Evolutionary conservation across 306 rosid genomes (phyloP).

Genomic region (Pyrus bretschneideri): DNA sequence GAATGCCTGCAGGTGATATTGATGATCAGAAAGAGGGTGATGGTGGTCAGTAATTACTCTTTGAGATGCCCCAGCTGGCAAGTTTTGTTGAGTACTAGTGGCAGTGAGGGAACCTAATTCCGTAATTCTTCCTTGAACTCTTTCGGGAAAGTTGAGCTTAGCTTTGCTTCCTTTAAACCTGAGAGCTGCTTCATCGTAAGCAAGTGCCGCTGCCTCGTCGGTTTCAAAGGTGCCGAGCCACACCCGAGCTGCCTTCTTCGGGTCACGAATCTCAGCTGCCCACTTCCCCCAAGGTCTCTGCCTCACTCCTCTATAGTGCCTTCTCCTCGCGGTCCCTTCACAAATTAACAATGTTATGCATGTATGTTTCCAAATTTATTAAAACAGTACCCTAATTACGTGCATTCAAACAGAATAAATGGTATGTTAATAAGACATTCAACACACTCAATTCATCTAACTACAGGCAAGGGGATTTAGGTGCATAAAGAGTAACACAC

Average conservation of each 20-base stretch:
- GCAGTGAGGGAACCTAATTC: neutral
- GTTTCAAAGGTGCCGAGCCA: conserved; percentile 84
- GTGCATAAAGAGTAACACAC: neutral
- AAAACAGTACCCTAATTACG: neutral
- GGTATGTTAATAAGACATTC: neutral
- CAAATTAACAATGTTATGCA: neutral
- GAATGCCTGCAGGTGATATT: neutral
- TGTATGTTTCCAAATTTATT: neutral
- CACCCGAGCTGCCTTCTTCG: conserved; percentile 65
- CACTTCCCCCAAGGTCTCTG: conserved; percentile 87
- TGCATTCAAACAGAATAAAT: no score
- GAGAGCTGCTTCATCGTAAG: conserved; percentile 76
- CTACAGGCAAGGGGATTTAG: neutral
- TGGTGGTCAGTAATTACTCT: neutral
- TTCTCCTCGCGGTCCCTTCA: conserved; percentile 35
- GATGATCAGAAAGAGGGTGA: neutral
- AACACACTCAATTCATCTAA: neutral
- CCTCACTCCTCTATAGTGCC: conserved; percentile 80
- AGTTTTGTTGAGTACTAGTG: neutral
- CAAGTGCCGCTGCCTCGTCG: conserved; percentile 71
- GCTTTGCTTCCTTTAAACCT: conserved; percentile 85
- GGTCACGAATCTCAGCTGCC: conserved; percentile 79
- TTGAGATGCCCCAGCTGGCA: neutral
- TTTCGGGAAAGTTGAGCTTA: conserved; percentile 72
- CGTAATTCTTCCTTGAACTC: conserved; percentile 37